Evolutionary conservation across 208 protist species (phyloP).

Genomic region (Leishmania gerbilli): DNA sequence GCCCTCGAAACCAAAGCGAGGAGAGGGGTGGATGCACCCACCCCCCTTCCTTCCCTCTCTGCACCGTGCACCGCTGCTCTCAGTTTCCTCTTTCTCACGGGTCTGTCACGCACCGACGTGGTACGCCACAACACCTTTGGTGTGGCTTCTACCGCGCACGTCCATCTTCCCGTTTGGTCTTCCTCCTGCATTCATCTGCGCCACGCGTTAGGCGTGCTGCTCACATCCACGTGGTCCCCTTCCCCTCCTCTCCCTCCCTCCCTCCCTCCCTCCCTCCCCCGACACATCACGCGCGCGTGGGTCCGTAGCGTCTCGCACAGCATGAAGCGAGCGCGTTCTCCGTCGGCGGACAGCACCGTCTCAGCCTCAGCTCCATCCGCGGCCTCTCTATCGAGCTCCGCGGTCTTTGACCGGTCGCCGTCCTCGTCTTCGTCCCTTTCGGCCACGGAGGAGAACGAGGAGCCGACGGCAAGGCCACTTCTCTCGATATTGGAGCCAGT

Average conservation of each 20-base stretch:
- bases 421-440: constrained; percentile 32
- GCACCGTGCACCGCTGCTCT: neutral
- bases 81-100: neutral
- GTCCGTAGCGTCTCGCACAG: neutral
- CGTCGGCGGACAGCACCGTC: constrained; percentile 11
- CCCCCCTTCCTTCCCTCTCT: neutral
- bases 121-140: neutral
- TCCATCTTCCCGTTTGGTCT: neutral
- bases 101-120: neutral
- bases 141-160: neutral
- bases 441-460: constrained; percentile 33
- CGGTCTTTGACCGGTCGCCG: neutral
- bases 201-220: neutral
- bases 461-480: constrained; percentile 27
- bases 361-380: neutral
- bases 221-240: neutral
- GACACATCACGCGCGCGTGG: neutral
- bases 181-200: neutral
- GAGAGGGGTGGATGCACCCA: neutral
- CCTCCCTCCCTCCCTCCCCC: neutral
- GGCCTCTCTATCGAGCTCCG: neutral
- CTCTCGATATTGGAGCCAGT: constrained; percentile 16
- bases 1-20: neutral
- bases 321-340: constrained; percentile 35
- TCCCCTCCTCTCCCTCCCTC: neutral